A percentile compares a stretch with the other conserved stretches of the same genome.
These are phyloP conservation scores for Mucor saturninus DNA, from an alignment of 371 early-diverging fungal species.

Conservation along the genomic window DNA sequence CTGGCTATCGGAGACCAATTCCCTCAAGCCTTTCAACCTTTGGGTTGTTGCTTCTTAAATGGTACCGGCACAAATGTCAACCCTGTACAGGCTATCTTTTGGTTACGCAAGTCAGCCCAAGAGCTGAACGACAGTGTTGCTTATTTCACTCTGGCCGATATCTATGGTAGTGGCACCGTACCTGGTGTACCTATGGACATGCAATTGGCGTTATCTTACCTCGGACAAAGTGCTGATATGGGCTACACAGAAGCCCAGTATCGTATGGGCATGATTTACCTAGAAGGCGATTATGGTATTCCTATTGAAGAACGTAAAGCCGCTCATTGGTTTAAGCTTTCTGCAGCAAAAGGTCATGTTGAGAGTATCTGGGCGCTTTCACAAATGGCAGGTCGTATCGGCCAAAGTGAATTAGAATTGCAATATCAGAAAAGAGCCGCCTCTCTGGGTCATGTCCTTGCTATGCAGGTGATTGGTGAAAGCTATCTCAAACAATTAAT, in stretches of 20 bases:
- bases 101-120: constrained; percentile 39
- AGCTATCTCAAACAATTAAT: constrained; percentile 18
- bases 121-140: constrained; percentile 35
- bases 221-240: constrained; percentile 37
- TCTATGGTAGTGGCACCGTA: constrained; percentile 28
- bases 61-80: constrained; percentile 36
- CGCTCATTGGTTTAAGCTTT: constrained; percentile 37
- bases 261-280: constrained; percentile 34
- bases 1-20: constrained; percentile 41
- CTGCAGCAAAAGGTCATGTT: constrained; percentile 32
- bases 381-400: constrained; percentile 37
- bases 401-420: constrained; percentile 36
- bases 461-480: constrained; percentile 25
- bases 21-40: constrained; percentile 27
- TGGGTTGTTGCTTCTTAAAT: constrained; percentile 37
- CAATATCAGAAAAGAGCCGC: constrained; percentile 42
- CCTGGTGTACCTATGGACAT: constrained; percentile 21
- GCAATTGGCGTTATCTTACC: constrained; percentile 25
- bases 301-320: constrained; percentile 34
- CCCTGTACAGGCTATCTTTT: constrained; percentile 27
- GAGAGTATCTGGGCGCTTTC: constrained; percentile 44
- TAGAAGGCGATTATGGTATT: constrained; percentile 24
- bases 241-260: constrained; percentile 49
- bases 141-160: constrained; percentile 35
- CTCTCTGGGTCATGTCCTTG: constrained; percentile 32